Base-by-base conservation (phyloP, 2,329 filamentous ascomycete species). In the Scytalidium sp. region DNA sequence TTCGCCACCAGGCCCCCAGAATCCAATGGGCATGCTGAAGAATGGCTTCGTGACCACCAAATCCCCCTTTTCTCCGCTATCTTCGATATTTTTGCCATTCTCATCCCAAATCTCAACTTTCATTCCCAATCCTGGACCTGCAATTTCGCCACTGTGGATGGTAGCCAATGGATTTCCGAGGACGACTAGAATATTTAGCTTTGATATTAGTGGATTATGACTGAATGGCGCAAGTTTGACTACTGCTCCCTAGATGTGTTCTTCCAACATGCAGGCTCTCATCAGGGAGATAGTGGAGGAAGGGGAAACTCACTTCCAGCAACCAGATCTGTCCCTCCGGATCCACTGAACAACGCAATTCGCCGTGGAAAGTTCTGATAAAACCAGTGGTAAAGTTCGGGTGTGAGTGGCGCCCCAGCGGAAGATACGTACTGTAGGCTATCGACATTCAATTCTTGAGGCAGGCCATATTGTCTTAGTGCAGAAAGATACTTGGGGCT, bases 361-460 rank as follows among this genome's bases (percentile, higher is more conserved):
- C 73, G 70, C 0, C 72, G 50, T 0, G 86, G 84, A 62, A 93
- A 93, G 3, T 67, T 78, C 15, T 68, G 60, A 62, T 83, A 83
- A 66, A 84, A 81, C 88, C 88, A 93, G 62, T 88, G 81, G 61
- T 90, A 91, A 27, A 90, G 71, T 27, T 84, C 79, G 32, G 89
- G 81, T 0, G 86, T 80, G 2, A 93, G 74, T 0, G 92, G 87
- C 86, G 91, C 91, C 6, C 89, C 89, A 0, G 89, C 93, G 46
- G 80, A 84, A 1, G 76, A 82, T 22, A 92, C 85, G 3, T 74
- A 66, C 19, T 70, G 69, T 17, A 93, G 70, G 6, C 65, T 67
- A 79, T 29, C 92, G 67, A 47, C 25, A 11, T n/a, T 6, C n/a
- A 47, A 15, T 11, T 23, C 13, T 10, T 47, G 25, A 9, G 15